These are phyloP conservation scores for Ceratobasidium sp. DNA, from an alignment of 1,284 basidiomycete genomes.

Conservation along the genomic window DNA sequence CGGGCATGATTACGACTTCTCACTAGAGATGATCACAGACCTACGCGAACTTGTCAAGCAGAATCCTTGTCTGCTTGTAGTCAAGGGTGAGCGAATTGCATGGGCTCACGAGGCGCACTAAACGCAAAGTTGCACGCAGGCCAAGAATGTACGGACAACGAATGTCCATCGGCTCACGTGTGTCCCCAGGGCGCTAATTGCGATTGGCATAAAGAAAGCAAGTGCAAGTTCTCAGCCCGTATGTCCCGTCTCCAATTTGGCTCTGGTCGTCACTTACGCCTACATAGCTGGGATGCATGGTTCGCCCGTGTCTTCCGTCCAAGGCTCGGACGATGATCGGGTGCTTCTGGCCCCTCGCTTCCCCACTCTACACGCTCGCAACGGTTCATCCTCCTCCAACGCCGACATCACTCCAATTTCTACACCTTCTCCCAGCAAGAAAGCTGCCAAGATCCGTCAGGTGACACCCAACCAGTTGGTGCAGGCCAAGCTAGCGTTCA, in stretches of 20 bases:
- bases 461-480: background rate
- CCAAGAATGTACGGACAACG: slow-evolving; percentile 54
- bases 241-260: slow-evolving; percentile 46
- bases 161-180: slow-evolving; percentile 48
- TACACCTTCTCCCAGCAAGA: background rate
- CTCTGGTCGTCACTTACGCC: background rate
- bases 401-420: slow-evolving; percentile 2
- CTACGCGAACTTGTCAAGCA: slow-evolving; percentile 58
- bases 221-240: slow-evolving; percentile 57
- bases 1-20: slow-evolving; percentile 58
- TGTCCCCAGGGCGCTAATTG: slow-evolving; percentile 54
- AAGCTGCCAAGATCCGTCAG: background rate
- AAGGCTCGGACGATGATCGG: slow-evolving; percentile 25
- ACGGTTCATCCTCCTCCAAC: slow-evolving; percentile 23
- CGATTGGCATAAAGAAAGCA: slow-evolving; percentile 53
- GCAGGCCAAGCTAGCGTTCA: slow-evolving; percentile 29
- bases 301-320: slow-evolving; percentile 7
- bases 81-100: slow-evolving; percentile 53
- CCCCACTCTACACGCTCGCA: slow-evolving; percentile 12
- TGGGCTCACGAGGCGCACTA: background rate
- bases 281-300: slow-evolving; percentile 35
- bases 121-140: slow-evolving; percentile 49
- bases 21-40: slow-evolving; percentile 54
- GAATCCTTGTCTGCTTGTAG: slow-evolving; percentile 57
- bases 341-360: slow-evolving; percentile 11